These are phyloP conservation scores for Flueggea neowawraea DNA, from an alignment of 441 rosid species.

Conservation along the genomic window DNA sequence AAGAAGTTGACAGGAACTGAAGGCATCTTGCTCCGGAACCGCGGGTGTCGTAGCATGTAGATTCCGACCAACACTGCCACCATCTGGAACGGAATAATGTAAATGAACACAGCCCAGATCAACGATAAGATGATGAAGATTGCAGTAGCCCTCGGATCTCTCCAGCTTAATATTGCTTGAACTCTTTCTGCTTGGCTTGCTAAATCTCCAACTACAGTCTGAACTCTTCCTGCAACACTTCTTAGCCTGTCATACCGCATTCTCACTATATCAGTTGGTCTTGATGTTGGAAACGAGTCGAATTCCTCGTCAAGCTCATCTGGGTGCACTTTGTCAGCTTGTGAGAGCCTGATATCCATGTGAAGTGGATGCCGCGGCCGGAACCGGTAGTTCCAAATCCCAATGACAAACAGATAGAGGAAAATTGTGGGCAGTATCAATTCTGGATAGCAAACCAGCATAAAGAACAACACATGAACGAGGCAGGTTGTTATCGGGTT, in stretches of 20 bases:
- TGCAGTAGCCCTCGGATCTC: constrained; percentile 51
- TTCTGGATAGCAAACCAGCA: constrained; percentile 35
- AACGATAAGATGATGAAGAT: constrained; percentile 29
- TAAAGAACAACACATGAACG: constrained; percentile 31
- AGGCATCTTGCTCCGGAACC: constrained; percentile 45
- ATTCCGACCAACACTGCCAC: constrained; percentile 27
- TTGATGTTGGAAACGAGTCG: constrained; percentile 35
- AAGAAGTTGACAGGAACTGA: constrained; percentile 60
- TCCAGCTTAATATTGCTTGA: constrained; percentile 37
- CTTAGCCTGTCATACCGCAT: constrained; percentile 56
- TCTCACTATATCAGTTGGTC: constrained; percentile 26
- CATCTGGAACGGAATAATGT: constrained; percentile 30
- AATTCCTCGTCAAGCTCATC: constrained; percentile 54
- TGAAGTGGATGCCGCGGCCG: constrained; percentile 57
- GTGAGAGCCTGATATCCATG: constrained; percentile 41
- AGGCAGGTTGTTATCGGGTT: constrained; percentile 37
- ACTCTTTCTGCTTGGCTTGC: constrained; percentile 46
- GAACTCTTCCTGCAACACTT: constrained; percentile 44
- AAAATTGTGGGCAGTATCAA: constrained; percentile 32
- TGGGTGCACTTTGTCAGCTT: constrained; percentile 24
- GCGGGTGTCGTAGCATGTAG: constrained; percentile 50
- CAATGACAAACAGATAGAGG: constrained; percentile 29
- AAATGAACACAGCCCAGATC: constrained; percentile 34
- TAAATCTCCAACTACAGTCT: constrained; percentile 33
- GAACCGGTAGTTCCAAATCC: constrained; percentile 34